Evolutionary conservation across 805 yeast genomes (phyloP).

Genomic region (Barnettozyma californica): DNA sequence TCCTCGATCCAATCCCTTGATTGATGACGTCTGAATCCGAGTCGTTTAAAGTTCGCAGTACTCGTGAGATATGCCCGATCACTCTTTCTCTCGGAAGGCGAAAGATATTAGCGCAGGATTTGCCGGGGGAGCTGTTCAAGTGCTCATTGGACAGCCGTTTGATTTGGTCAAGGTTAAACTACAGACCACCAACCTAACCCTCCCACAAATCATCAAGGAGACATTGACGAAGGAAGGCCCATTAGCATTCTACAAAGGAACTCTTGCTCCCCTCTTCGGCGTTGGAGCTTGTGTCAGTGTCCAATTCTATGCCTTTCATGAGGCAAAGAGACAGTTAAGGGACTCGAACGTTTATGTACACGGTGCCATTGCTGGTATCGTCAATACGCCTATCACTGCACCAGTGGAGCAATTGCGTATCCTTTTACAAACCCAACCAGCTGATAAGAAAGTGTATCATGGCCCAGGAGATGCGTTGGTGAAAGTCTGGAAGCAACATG

Average conservation of each 20-base stretch:
- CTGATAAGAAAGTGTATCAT: conserved; percentile 38
- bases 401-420: conserved; percentile 96
- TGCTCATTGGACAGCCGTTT: conserved; percentile 86
- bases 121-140: conserved; percentile 94
- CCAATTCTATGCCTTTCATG: conserved; percentile 91
- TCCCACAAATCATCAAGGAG: conserved; percentile 67
- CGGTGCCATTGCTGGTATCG: conserved; percentile 89
- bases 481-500: conserved; percentile 73
- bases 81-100: conserved; percentile 37
- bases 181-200: conserved; percentile 80
- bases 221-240: conserved; percentile 79
- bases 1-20: background rate
- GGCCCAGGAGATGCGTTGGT: conserved; percentile 82
- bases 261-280: conserved; percentile 87
- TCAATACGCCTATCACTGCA: conserved; percentile 83
- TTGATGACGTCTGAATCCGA: background rate
- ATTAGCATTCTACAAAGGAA: conserved; percentile 86
- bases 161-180: conserved; percentile 90
- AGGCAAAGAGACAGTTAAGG: conserved; percentile 67
- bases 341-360: conserved; percentile 66
- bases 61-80: conserved; percentile 19
- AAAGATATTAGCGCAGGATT: conserved; percentile 77
- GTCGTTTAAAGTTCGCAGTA: background rate
- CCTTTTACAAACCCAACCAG: conserved; percentile 74
- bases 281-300: conserved; percentile 96